Base-by-base conservation (phyloP, 1,139 yeast genomes). In the Geotrichum siamense region DNA sequence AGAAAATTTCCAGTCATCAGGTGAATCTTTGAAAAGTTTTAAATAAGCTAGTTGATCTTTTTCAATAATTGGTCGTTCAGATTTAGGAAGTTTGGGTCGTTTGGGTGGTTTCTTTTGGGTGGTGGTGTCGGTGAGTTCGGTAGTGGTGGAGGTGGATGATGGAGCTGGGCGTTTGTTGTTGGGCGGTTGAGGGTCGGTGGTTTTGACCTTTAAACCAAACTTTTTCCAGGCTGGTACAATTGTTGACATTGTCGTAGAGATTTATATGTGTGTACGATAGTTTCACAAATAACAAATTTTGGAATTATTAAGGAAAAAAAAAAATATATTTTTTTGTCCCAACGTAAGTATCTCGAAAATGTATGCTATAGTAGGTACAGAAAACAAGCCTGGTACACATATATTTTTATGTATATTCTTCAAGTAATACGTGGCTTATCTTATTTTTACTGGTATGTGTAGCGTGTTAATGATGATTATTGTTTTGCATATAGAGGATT, bases 161-260 rank as follows among this genome's bases (percentile, higher is more conserved):
- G n/a, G 13, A 17, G 17, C 12, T 5, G 32, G 26, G 8, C 23
- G 2, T 69, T 51, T 0, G 69, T 29, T 33, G 26, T 28, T 38
- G 6, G 15, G 9, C 22, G 35, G 5, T n/a, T 4, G 6, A 8
- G 9, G 15, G 5, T 33, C 20, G n/a, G 49, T 44, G 1, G 55
- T 49, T 30, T 57, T 59, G 68, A 80, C 79, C 55, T 76, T 74
- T 31, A 86, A 73, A 30, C 94, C 95, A 23, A 84, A 74, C 57
- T 79, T 73, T 62, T 87, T 86, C 97, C 97, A 87, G 1, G 96
- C 96, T 34, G 97, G 96, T 30, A 82, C 68, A n/a, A 27, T 23
- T n/a, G 49, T 19, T 9, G 42, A 21, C 16, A 32, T 26, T 43
- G 31, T 39, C n/a, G n/a, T n/a, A n/a, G n/a, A n/a, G n/a, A n/a